phyloP scores from a whole-genome alignment of 495 filamentous ascomycete species.

The Lichina pygmaea region DNA sequence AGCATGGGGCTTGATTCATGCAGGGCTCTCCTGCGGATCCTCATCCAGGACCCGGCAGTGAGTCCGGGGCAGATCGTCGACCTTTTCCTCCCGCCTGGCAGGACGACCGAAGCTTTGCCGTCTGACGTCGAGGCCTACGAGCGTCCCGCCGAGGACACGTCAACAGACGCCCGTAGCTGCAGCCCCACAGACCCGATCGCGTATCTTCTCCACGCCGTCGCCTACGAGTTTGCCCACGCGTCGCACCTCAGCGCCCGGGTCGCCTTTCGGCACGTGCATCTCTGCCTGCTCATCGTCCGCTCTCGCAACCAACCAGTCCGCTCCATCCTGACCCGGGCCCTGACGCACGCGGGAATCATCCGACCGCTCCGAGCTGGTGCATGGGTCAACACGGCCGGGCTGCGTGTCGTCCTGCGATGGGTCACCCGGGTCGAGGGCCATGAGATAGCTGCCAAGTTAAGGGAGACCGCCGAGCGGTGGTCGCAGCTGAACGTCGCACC shows the following conservation, averaged over 20 bases:
- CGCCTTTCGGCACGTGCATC: slow-evolving; percentile 14
- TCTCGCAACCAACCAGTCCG: slow-evolving; percentile 15
- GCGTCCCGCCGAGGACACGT: no score
- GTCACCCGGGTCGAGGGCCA: slow-evolving; percentile 13
- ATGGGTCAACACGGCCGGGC: slow-evolving; percentile 9
- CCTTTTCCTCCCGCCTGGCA: background rate
- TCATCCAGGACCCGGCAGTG: background rate
- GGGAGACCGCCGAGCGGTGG: slow-evolving; percentile 1
- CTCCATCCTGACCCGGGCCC: slow-evolving; percentile 15
- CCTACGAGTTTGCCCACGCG: slow-evolving; percentile 1
- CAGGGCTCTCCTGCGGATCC: background rate
- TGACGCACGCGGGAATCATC: slow-evolving; percentile 21
- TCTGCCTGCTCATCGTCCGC: slow-evolving; percentile 15
- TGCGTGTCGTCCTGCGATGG: slow-evolving; percentile 14
- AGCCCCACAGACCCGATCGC: background rate
- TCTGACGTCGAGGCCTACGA: no score
- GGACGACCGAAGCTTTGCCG: no score
- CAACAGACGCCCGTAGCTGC: background rate
- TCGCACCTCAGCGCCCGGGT: slow-evolving; percentile 3
- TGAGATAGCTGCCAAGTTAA: slow-evolving; percentile 11
- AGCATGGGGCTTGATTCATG: background rate
- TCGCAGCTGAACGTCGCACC: background rate
- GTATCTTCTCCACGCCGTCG: background rate
- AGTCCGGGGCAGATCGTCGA: background rate
- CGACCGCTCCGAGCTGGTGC: slow-evolving; percentile 13